Percentiles rank a stretch among this genome's conserved stretches.
These are phyloP conservation scores for Colletotrichum tanaceti DNA, from an alignment of 2,329 filamentous ascomycete species.

Conservation along the genomic window DNA sequence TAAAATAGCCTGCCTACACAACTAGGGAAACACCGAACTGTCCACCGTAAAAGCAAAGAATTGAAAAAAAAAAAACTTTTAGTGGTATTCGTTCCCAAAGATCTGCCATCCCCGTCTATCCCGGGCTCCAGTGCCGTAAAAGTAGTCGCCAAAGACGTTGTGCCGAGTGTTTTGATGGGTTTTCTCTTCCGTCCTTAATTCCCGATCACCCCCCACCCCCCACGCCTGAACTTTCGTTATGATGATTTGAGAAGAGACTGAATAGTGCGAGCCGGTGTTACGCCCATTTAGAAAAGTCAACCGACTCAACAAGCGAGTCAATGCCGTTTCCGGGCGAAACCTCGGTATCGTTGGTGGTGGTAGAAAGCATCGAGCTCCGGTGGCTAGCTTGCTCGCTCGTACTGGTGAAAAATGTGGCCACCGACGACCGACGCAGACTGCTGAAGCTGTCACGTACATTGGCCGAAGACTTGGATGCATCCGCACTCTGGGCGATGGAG, in stretches of 20 bases:
- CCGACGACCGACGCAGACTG: slow-evolving; percentile 71
- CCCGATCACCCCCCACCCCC: background rate
- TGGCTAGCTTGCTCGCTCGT: slow-evolving; percentile 68
- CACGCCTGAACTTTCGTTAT: background rate
- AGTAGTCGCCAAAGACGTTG: slow-evolving; percentile 25
- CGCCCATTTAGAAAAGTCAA: slow-evolving; percentile 56
- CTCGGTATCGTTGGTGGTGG: slow-evolving; percentile 67
- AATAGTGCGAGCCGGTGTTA: slow-evolving; percentile 41
- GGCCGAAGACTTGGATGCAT: slow-evolving; percentile 56
- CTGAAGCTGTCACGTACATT: slow-evolving; percentile 71
- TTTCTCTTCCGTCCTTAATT: slow-evolving; percentile 15
- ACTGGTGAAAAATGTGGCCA: slow-evolving; percentile 72
- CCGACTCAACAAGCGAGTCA: slow-evolving; percentile 51
- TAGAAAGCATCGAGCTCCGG: slow-evolving; percentile 66
- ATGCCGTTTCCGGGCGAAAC: slow-evolving; percentile 48
- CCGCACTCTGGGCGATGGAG: slow-evolving; percentile 37
- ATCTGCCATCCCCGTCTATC: slow-evolving; percentile 19
- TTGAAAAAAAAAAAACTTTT: slow-evolving; percentile 32
- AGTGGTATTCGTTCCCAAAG: slow-evolving; percentile 35
- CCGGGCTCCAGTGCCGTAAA: slow-evolving; percentile 9
- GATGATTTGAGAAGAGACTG: background rate
- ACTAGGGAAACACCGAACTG: background rate
- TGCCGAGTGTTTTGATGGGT: slow-evolving; percentile 10
- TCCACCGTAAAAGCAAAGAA: slow-evolving; percentile 15
- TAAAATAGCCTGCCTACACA: slow-evolving; percentile 24